Percentiles rank a stretch among this genome's conserved stretches.
phyloP scores from a whole-genome alignment of 352 stramenopile genomes.

The Aphanomyces astaci region DNA sequence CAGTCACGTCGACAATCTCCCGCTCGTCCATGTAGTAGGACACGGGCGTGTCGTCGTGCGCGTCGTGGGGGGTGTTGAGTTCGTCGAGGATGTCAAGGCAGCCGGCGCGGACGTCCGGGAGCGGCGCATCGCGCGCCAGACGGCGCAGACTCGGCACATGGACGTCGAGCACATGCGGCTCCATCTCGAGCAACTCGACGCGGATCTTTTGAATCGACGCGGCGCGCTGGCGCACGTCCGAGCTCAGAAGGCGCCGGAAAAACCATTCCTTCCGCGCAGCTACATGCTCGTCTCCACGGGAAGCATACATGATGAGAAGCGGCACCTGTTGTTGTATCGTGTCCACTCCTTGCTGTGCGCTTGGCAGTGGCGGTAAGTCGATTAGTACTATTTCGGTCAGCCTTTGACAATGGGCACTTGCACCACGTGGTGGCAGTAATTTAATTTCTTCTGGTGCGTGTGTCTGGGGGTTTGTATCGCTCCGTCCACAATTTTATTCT shows the following conservation, averaged over 20 bases:
- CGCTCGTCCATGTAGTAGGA: constrained; percentile 66
- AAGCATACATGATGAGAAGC: neutral
- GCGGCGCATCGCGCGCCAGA: constrained; percentile 55
- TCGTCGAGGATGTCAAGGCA: constrained; percentile 39
- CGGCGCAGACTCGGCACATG: constrained; percentile 66
- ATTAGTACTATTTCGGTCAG: neutral
- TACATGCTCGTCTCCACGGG: constrained; percentile 31
- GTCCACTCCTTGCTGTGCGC: neutral
- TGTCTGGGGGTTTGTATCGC: neutral
- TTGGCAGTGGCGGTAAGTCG: neutral
- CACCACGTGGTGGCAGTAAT: neutral
- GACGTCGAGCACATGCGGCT: constrained; percentile 35
- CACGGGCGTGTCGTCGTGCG: constrained; percentile 28
- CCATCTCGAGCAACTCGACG: constrained; percentile 40
- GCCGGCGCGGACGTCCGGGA: constrained; percentile 50
- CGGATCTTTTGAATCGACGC: constrained; percentile 16
- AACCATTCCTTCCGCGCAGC: constrained; percentile 70
- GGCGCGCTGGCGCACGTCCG: constrained; percentile 46
- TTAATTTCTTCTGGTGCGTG: neutral
- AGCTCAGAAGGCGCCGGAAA: constrained; percentile 68
- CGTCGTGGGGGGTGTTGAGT: constrained; percentile 24
- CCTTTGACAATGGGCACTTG: neutral
- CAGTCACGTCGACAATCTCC: constrained; percentile 27
- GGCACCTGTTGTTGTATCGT: neutral
- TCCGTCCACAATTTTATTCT: neutral